These are phyloP conservation scores for Selenicereus undatus DNA, from an alignment of 148 eudicot genomes.

Conservation along the genomic window DNA sequence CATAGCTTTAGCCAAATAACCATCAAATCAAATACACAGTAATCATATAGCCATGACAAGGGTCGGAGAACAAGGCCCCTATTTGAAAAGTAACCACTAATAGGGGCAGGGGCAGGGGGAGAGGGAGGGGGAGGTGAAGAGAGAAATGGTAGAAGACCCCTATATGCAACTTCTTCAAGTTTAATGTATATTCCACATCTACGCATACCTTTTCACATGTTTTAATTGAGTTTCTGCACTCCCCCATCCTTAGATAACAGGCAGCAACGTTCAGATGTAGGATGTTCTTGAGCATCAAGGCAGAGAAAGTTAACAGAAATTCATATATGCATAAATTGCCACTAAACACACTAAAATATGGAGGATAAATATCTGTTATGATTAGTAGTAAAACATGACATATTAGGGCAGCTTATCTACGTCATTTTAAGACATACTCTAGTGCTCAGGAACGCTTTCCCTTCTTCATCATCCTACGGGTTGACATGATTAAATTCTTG, in stretches of 20 bases:
- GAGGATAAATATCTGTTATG: background rate
- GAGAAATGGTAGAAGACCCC: background rate
- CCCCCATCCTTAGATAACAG: slow-evolving; percentile 91
- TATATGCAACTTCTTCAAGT: slow-evolving; percentile 4
- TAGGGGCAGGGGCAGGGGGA: background rate
- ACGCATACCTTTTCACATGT: slow-evolving; percentile 75
- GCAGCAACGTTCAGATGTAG: slow-evolving; percentile 94
- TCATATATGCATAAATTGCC: background rate
- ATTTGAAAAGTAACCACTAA: background rate
- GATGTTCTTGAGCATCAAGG: slow-evolving; percentile 51
- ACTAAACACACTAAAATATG: background rate
- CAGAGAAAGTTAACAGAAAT: background rate
- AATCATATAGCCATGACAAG: too few relatives aligned
- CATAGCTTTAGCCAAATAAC: too few relatives aligned
- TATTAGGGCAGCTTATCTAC: background rate
- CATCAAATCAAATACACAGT: too few relatives aligned
- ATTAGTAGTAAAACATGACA: too few relatives aligned
- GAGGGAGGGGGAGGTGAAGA: background rate
- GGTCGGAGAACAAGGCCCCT: too few relatives aligned
- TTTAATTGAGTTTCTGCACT: too few relatives aligned
- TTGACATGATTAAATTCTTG: slow-evolving; percentile 97
- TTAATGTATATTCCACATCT: background rate
- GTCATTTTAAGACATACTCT: slow-evolving; percentile 54
- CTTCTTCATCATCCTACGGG: slow-evolving; percentile 91
- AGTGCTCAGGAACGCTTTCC: slow-evolving; percentile 71